These are phyloP conservation scores for Diaporthe sp. DNA, from an alignment of 2,329 filamentous ascomycete species.

Conservation along the genomic window DNA sequence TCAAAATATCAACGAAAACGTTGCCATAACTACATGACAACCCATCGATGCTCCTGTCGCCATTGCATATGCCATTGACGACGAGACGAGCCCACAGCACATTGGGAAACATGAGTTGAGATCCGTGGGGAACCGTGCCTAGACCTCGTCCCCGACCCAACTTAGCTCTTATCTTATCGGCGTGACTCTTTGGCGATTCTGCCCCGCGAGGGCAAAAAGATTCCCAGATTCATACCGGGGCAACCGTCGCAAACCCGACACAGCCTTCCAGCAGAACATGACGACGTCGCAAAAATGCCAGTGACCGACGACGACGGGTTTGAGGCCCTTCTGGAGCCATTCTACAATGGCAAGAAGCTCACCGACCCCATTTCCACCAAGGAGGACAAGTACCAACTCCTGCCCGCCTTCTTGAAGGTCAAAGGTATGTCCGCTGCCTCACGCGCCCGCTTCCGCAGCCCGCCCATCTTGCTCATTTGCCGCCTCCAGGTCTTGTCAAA, in stretches of 20 bases:
- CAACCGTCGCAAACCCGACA: not conserved
- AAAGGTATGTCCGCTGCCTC: slow-evolving; percentile 71
- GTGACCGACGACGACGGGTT: slow-evolving; percentile 71
- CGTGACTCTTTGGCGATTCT: slow-evolving; percentile 20
- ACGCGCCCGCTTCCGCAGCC: not conserved
- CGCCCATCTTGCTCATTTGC: not conserved
- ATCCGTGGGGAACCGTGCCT: too few species aligned
- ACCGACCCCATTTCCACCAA: slow-evolving; percentile 75
- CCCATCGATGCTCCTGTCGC: not conserved
- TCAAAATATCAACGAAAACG: not conserved
- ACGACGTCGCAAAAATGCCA: slow-evolving; percentile 58
- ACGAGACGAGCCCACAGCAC: not conserved
- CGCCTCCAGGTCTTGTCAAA: slow-evolving; percentile 78
- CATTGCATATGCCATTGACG: not conserved
- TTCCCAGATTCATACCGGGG: slow-evolving; percentile 10
- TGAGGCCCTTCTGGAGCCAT: slow-evolving; percentile 75
- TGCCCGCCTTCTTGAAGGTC: slow-evolving; percentile 98
- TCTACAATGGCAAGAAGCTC: slow-evolving; percentile 77
- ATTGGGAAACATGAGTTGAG: not conserved
- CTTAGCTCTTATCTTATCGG: slow-evolving; percentile 40
- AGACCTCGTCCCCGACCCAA: slow-evolving; percentile 21
- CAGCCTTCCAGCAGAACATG: slow-evolving; percentile 22
- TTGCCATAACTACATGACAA: not conserved
- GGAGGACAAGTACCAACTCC: slow-evolving; percentile 94
- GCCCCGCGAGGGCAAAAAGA: slow-evolving; percentile 35